These are phyloP conservation scores for Tricholoma saponaceum DNA, from an alignment of 768 basidiomycete genomes.

Conservation along the genomic window DNA sequence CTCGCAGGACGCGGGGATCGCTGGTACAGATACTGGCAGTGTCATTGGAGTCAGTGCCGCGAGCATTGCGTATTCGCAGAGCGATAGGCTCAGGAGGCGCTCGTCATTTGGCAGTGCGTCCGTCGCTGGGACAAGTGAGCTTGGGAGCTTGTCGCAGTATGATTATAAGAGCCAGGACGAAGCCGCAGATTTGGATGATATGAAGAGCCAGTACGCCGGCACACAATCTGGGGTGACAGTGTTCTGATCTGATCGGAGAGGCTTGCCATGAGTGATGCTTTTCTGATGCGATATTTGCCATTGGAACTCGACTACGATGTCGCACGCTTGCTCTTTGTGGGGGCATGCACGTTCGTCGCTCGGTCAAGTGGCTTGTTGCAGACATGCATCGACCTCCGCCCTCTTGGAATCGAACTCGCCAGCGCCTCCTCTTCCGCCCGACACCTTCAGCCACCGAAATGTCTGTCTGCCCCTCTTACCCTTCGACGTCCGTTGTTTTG, in stretches of 20 bases:
- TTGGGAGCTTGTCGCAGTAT: slow-evolving; percentile 75
- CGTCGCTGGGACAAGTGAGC: slow-evolving; percentile 69
- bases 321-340: slow-evolving; percentile 3
- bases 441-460: slow-evolving; percentile 3
- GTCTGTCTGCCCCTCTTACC: not conserved
- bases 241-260: slow-evolving; percentile 47
- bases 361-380: slow-evolving; percentile 7
- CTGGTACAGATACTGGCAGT: slow-evolving; percentile 55
- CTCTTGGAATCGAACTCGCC: slow-evolving; percentile 11
- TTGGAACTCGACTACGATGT: slow-evolving; percentile 6
- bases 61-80: slow-evolving; percentile 84
- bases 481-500: not conserved
- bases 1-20: slow-evolving; percentile 83
- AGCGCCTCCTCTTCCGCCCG: slow-evolving; percentile 2
- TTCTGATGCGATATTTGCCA: slow-evolving; percentile 6
- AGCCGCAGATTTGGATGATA: slow-evolving; percentile 72
- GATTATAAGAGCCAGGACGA: slow-evolving; percentile 91
- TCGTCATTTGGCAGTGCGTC: slow-evolving; percentile 68
- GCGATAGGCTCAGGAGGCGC: slow-evolving; percentile 78
- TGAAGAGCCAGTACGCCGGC: slow-evolving; percentile 85
- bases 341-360: slow-evolving; percentile 5
- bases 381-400: slow-evolving; percentile 9
- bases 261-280: not conserved
- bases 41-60: slow-evolving; percentile 53
- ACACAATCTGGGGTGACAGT: slow-evolving; percentile 85